Evolutionary conservation across 1,284 basidiomycete genomes (phyloP).

Genomic region (Mycosarcoma maydis): DNA sequence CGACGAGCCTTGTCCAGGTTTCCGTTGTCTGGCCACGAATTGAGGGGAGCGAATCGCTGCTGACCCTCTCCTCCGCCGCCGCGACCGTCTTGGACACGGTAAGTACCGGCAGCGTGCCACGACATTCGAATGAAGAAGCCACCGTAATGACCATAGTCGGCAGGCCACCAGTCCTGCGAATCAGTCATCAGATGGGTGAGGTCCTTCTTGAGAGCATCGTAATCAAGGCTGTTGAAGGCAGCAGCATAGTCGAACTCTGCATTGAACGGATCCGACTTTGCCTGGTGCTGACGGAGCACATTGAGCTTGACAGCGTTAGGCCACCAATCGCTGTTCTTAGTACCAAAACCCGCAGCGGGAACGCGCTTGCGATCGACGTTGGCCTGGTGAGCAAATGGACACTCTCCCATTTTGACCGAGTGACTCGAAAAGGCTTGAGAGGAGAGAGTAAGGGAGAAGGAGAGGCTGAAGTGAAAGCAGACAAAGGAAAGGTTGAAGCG

Average conservation of each 20-base stretch:
- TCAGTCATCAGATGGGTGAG: constrained; percentile 34
- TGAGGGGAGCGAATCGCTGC: constrained; percentile 44
- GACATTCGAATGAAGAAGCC: constrained; percentile 42
- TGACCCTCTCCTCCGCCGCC: constrained; percentile 43
- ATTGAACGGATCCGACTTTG: constrained; percentile 31
- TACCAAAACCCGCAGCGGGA: constrained; percentile 29
- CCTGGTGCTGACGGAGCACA: constrained; percentile 41
- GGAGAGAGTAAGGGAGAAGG: too few species aligned
- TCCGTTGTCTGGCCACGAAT: constrained; percentile 46
- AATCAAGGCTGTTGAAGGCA: constrained; percentile 43
- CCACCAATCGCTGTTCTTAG: constrained; percentile 42
- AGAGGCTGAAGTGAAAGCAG: too few species aligned
- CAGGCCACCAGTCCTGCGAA: constrained; percentile 44
- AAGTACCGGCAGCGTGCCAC: constrained; percentile 45
- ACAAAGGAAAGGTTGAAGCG: background rate
- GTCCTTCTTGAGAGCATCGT: constrained; percentile 42
- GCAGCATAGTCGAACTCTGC: constrained; percentile 35
- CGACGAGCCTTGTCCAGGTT: constrained; percentile 45
- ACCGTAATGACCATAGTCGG: constrained; percentile 44
- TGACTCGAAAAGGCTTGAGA: background rate
- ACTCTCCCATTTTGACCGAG: constrained; percentile 29
- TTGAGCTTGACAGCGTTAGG: constrained; percentile 34
- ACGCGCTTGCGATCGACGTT: constrained; percentile 37
- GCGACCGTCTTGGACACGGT: constrained; percentile 43
- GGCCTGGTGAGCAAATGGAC: constrained; percentile 28